Evolutionary conservation across 805 yeast genomes (phyloP).

Genomic region (Saccharomyces jurei): DNA sequence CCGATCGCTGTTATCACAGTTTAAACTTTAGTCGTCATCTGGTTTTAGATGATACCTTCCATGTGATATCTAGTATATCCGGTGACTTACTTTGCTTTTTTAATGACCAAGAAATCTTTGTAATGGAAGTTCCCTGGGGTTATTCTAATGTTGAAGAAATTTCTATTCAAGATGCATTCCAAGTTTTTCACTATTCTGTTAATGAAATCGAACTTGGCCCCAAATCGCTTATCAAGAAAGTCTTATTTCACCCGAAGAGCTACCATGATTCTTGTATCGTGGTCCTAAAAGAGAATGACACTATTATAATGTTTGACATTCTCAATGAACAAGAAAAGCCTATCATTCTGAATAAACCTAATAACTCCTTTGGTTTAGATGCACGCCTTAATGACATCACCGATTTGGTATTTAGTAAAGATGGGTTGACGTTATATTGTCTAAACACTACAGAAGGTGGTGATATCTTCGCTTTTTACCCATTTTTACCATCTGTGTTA

Average conservation of each 20-base stretch:
- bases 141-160: conserved; percentile 3
- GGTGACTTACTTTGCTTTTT: conserved; percentile 20
- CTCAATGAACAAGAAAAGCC: not conserved
- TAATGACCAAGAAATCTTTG: conserved; percentile 9
- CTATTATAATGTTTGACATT: conserved; percentile 18
- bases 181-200: conserved; percentile 3
- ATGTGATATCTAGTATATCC: conserved; percentile 10
- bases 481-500: conserved; percentile 45
- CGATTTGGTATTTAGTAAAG: conserved; percentile 27
- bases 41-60: conserved; percentile 2
- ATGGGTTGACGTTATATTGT: conserved; percentile 46
- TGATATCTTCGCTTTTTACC: conserved; percentile 53
- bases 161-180: conserved; percentile 6
- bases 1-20: not conserved
- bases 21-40: not conserved
- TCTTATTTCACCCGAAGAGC: conserved; percentile 38
- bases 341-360: conserved; percentile 4
- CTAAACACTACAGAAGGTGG: conserved; percentile 41
- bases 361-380: conserved; percentile 18
- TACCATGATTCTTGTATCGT: conserved; percentile 16
- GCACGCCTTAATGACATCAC: conserved; percentile 15
- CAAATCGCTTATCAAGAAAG: conserved; percentile 30
- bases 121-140: conserved; percentile 25
- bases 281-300: conserved; percentile 18
- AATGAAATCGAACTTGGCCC: not conserved